Base-by-base conservation (phyloP, 495 filamentous ascomycete species). In the Penicillium subrubescens region DNA sequence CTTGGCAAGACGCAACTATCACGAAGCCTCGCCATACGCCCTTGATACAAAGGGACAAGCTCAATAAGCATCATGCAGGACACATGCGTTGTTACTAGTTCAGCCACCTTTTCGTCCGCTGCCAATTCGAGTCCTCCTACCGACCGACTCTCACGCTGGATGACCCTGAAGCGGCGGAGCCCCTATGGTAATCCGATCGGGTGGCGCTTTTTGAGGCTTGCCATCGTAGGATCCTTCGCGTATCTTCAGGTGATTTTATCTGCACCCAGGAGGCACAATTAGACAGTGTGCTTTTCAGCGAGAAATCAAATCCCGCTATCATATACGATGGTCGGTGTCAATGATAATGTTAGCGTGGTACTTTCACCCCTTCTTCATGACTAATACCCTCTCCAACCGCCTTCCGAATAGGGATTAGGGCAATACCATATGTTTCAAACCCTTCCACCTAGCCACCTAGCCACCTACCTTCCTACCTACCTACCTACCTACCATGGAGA, bases 161-260 rank as follows among this genome's bases (percentile, higher is more conserved):
- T 0, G 31, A 33, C 31, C 8, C 31, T 33, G 31, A 7, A 41
- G 44, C n/a, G 39, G 6, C 57, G 57, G 57, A 48, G 12, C 6
- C 25, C 57, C 57, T 46, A 46, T 59, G 57, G 57, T 59, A 48
- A 33, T 59, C 57, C 57, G 57, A 46, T 48, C 57, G 57, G 39
- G 57, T 29, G 57, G 57, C 39, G 57, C 17, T 48, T 27, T 8
- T 15, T 5, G 10, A 19, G 25, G 25, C n/a, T 23, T 12, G 12
- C 21, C 10, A 21, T 59, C 39, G 5, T 7, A 33, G 8, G 7
- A 8, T 7, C 11, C 21, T 48, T 33, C 23, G 2, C 8, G 21
- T 25, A 23, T 46, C 23, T n/a, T 34, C 1, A 12, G 17, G 27
- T n/a, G 25, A 46, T 17, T 34, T 21, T 12, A 34, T 33, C 33